A percentile compares a stretch with the other conserved stretches of the same genome.
Evolutionary conservation across 306 rosid genomes (phyloP).

Genomic region (Cicer yamashitae): DNA sequence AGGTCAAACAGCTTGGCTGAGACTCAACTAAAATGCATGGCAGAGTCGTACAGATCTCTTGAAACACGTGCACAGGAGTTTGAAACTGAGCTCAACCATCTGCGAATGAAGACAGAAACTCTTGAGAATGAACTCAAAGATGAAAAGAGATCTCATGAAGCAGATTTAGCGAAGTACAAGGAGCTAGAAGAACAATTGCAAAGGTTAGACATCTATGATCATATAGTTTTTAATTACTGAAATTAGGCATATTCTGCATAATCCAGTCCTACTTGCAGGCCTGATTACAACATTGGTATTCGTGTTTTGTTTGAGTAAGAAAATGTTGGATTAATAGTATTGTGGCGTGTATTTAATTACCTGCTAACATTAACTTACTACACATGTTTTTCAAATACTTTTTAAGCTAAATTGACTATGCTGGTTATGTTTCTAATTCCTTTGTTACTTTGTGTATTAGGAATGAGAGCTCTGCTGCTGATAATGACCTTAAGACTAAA

Average conservation of each 20-base stretch:
- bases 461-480: constrained; percentile 66
- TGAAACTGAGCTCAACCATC: constrained; percentile 79
- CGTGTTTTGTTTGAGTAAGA: constrained; percentile 25
- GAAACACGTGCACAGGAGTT: constrained; percentile 79
- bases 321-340: constrained; percentile 2
- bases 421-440: constrained; percentile 46
- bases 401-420: background rate
- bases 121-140: constrained; percentile 77
- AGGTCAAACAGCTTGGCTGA: constrained; percentile 85
- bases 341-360: constrained; percentile 4
- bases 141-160: constrained; percentile 75
- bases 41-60: constrained; percentile 92
- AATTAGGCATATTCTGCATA: constrained; percentile 32
- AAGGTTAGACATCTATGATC: constrained; percentile 59
- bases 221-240: constrained; percentile 8
- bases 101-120: constrained; percentile 67
- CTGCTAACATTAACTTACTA: constrained; percentile 12
- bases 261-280: constrained; percentile 19
- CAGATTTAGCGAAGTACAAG: constrained; percentile 64
- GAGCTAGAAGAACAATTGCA: constrained; percentile 84
- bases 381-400: background rate
- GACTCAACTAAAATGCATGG: constrained; percentile 98
- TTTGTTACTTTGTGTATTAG: constrained; percentile 51
- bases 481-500: constrained; percentile 66
- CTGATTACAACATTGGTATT: constrained; percentile 20